Conservation (phyloP, 2,329 filamentous ascomycete genomes). For the Diaporthe citriasiana region DNA sequence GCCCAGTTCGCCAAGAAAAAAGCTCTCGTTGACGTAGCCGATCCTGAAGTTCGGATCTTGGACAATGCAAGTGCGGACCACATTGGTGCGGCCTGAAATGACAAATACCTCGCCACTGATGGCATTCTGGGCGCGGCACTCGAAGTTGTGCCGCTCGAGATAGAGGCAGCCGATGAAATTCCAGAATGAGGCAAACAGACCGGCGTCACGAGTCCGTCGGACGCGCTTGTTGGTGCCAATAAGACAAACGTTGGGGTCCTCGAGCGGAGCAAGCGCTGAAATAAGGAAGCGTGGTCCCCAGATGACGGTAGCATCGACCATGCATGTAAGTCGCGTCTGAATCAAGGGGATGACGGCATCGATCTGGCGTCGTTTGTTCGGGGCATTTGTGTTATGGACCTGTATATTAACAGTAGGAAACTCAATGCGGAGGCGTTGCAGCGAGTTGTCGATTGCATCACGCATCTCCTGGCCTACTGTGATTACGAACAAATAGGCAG, state of each 20-base stretch:
- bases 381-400: background rate
- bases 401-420: background rate
- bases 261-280: background rate
- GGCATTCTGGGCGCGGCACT: background rate
- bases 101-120: constrained; percentile 13
- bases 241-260: background rate
- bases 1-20: background rate
- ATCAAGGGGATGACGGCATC: background rate
- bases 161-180: constrained; percentile 6
- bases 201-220: background rate
- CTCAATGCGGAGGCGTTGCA: background rate
- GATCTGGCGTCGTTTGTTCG: constrained; percentile 2
- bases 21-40: background rate
- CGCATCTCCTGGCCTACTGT: background rate
- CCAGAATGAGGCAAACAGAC: background rate
- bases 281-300: background rate
- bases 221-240: constrained; percentile 4
- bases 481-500: background rate
- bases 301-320: background rate
- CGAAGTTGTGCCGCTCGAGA: constrained; percentile 11
- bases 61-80: background rate
- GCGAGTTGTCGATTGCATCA: background rate
- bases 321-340: background rate
- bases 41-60: background rate
- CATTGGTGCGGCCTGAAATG: background rate